A percentile compares a stretch with the other conserved stretches of the same genome.
These are phyloP conservation scores for Ophiocordyceps camponoti-saundersi DNA, from an alignment of 2,329 filamentous ascomycete species.

Conservation along the genomic window DNA sequence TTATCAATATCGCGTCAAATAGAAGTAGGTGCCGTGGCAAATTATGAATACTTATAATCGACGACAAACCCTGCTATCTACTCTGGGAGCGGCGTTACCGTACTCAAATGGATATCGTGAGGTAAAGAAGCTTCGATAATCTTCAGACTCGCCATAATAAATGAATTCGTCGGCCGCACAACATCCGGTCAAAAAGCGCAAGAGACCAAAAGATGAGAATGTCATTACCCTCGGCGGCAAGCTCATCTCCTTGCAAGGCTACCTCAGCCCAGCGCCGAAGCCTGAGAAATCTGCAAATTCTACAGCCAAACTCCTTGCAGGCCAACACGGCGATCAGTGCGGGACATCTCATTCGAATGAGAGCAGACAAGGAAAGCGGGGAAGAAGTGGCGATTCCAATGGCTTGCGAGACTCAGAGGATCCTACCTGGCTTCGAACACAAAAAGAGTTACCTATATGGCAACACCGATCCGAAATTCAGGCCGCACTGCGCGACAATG, in stretches of 20 bases:
- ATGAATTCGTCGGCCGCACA: background rate
- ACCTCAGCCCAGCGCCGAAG: constrained; percentile 21
- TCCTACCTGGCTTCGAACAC: constrained; percentile 15
- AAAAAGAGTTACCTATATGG: constrained; percentile 70
- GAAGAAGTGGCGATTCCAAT: background rate
- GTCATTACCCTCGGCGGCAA: constrained; percentile 30
- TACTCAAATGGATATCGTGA: too few species aligned
- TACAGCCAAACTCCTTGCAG: background rate
- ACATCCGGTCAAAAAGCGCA: constrained; percentile 20
- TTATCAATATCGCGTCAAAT: too few species aligned
- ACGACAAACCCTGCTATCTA: too few species aligned
- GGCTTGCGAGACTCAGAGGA: constrained; percentile 10
- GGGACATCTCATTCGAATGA: background rate
- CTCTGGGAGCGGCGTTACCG: too few species aligned
- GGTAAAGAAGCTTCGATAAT: too few species aligned
- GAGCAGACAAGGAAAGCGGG: background rate
- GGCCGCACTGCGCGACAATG: constrained; percentile 30
- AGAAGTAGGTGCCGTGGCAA: too few species aligned
- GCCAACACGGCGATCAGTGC: background rate
- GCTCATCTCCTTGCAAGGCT: constrained; percentile 30
- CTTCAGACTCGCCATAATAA: background rate
- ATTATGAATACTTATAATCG: too few species aligned
- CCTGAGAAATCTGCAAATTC: constrained; percentile 3
- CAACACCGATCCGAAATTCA: constrained; percentile 54
- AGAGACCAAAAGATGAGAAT: constrained; percentile 14